Conservation (phyloP, 768 basidiomycete species). For the Pulveroboletus sp. region DNA sequence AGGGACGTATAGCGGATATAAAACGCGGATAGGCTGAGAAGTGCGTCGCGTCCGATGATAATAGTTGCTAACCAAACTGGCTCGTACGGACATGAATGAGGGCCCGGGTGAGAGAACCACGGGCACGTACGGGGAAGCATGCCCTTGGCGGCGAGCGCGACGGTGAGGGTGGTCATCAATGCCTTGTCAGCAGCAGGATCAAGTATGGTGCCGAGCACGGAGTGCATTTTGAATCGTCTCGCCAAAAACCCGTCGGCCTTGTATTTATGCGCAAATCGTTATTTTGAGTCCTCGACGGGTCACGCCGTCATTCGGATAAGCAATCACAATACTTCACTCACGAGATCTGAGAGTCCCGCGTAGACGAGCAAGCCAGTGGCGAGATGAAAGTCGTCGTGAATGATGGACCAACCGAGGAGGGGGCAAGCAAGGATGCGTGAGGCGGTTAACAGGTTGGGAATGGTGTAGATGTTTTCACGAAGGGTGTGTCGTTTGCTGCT, state of each 20-base stretch:
- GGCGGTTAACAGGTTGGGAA: constrained; percentile 86
- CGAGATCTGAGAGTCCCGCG: constrained; percentile 90
- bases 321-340: constrained; percentile 38
- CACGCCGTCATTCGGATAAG: constrained; percentile 1
- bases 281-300: background rate
- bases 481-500: constrained; percentile 31
- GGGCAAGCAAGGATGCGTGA: constrained; percentile 90
- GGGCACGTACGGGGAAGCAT: constrained; percentile 70
- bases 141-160: constrained; percentile 79
- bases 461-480: constrained; percentile 88
- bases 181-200: constrained; percentile 98
- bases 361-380: constrained; percentile 85
- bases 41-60: constrained; percentile 85
- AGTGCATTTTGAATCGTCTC: constrained; percentile 76
- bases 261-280: background rate
- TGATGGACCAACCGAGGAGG: constrained; percentile 83
- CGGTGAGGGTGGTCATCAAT: constrained; percentile 89
- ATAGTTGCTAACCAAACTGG: constrained; percentile 81
- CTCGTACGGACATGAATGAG: background rate
- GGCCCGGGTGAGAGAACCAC: too few relatives aligned
- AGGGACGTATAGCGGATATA: constrained; percentile 90
- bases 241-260: constrained; percentile 93
- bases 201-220: constrained; percentile 92
- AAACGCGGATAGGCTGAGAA: constrained; percentile 84
- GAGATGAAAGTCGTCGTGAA: constrained; percentile 72